A percentile compares a stretch with the other conserved stretches of the same genome.
phyloP scores from a whole-genome alignment of 1,284 basidiomycete genomes.

The Inonotus hispidus region DNA sequence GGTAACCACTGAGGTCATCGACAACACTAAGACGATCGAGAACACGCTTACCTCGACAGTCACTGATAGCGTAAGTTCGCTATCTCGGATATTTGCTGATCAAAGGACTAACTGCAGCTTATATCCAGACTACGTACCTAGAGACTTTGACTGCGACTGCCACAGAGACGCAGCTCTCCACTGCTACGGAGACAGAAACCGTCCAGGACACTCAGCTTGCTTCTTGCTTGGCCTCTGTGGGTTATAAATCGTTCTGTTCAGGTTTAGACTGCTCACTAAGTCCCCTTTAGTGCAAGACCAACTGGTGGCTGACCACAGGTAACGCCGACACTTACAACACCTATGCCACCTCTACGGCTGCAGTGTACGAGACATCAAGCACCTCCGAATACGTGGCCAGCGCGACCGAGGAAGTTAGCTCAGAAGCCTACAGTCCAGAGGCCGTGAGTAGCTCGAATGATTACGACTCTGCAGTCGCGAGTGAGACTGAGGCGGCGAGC shows the following conservation, averaged over 20 bases:
- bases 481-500: conserved; percentile 1
- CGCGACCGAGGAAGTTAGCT: not conserved
- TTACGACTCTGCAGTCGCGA: not conserved
- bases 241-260: conserved; percentile 13
- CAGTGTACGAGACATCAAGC: conserved; percentile 22
- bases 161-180: conserved; percentile 34
- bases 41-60: conserved; percentile 47
- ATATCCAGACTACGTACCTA: conserved; percentile 34
- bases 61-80: conserved; percentile 31
- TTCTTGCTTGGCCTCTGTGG: conserved; percentile 47
- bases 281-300: conserved; percentile 47
- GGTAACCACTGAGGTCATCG: conserved; percentile 38
- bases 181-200: conserved; percentile 39
- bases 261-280: conserved; percentile 16
- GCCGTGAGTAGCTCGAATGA: not conserved
- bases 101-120: not conserved
- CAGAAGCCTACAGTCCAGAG: not conserved
- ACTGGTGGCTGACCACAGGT: conserved; percentile 44
- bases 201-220: conserved; percentile 44
- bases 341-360: conserved; percentile 35
- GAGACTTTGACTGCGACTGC: conserved; percentile 28
- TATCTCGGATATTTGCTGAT: not conserved
- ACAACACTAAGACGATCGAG: conserved; percentile 43
- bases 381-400: conserved; percentile 15
- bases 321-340: conserved; percentile 50